Percentiles rank a stretch among this genome's conserved stretches.
Evolutionary conservation across 441 rosid species (phyloP).

Genomic region (Gossypium schwendimanii): DNA sequence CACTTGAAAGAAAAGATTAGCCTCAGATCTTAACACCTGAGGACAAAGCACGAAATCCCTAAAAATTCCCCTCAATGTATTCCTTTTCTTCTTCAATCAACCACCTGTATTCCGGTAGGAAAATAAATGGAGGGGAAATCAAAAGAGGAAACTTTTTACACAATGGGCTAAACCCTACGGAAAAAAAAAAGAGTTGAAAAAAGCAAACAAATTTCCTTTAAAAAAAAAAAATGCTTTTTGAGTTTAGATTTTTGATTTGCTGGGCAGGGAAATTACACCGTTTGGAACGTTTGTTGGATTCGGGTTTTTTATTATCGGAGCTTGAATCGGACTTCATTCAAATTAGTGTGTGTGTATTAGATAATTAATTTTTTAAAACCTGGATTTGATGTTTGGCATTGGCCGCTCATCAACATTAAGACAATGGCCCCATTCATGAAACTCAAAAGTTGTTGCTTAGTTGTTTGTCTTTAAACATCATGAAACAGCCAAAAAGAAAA

Average conservation of each 20-base stretch:
- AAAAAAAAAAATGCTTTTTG: background rate
- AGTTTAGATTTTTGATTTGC: background rate
- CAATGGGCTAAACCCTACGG: slow-evolving; percentile 8
- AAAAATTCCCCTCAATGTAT: background rate
- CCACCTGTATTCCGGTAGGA: slow-evolving; percentile 23
- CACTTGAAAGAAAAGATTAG: slow-evolving; percentile 1
- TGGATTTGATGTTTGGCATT: background rate
- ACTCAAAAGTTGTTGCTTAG: too few relatives aligned
- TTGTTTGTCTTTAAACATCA: background rate
- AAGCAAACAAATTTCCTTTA: too few relatives aligned
- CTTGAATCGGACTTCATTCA: background rate
- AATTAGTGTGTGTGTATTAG: background rate
- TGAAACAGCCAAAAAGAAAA: background rate
- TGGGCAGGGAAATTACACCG: slow-evolving; percentile 58
- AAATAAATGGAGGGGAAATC: slow-evolving; percentile 16
- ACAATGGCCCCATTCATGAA: too few relatives aligned
- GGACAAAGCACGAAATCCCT: slow-evolving; percentile 26
- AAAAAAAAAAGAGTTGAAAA: slow-evolving; percentile 8
- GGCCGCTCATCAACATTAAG: background rate
- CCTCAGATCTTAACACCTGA: slow-evolving; percentile 72
- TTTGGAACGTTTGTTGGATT: slow-evolving; percentile 66
- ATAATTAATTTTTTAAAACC: background rate
- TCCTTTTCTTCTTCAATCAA: slow-evolving; percentile 21
- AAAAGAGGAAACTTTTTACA: slow-evolving; percentile 7
- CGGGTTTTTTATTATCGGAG: background rate